phyloP scores from a whole-genome alignment of 805 yeast species.

The Hyphopichia homilentoma region DNA sequence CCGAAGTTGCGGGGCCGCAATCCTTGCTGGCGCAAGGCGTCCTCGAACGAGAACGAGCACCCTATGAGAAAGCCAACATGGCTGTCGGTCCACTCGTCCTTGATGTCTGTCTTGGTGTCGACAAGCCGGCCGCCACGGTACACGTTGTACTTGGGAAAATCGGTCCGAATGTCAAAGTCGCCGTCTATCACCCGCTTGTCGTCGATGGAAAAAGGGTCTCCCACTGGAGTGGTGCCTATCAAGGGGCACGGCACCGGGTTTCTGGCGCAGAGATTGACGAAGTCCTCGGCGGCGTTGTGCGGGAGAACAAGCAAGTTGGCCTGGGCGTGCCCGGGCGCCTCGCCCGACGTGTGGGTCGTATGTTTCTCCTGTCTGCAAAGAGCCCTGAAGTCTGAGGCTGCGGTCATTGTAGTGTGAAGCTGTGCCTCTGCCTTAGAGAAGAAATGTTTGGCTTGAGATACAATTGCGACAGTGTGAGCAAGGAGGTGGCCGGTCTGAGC shows the following conservation, averaged over 20 bases:
- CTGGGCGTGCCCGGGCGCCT: constrained; percentile 27
- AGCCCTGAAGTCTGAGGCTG: constrained; percentile 6
- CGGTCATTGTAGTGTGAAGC: constrained; percentile 1
- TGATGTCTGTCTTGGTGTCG: constrained; percentile 17
- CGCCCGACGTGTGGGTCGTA: constrained; percentile 9
- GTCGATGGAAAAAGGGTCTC: constrained; percentile 12
- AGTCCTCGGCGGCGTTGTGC: constrained; percentile 25
- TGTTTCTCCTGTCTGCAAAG: constrained; percentile 4
- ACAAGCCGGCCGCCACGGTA: constrained; percentile 27
- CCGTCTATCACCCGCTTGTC: constrained; percentile 1
- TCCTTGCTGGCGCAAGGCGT: constrained; percentile 25
- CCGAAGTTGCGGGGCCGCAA: constrained; percentile 22
- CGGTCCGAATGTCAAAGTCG: constrained; percentile 27
- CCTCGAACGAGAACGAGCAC: constrained; percentile 40
- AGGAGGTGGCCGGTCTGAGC: too few species aligned
- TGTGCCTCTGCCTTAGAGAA: too few species aligned
- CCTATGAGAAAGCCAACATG: constrained; percentile 42
- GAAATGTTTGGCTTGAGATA: too few species aligned
- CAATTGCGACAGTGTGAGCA: too few species aligned
- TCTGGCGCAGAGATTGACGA: constrained; percentile 28
- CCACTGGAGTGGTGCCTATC: constrained; percentile 22
- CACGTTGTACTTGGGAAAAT: constrained; percentile 31
- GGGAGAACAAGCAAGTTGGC: constrained; percentile 39
- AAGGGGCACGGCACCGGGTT: constrained; percentile 41
- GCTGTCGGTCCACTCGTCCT: constrained; percentile 25